phyloP scores from a whole-genome alignment of 345 rosid genomes.

The Rhizophora mangle region DNA sequence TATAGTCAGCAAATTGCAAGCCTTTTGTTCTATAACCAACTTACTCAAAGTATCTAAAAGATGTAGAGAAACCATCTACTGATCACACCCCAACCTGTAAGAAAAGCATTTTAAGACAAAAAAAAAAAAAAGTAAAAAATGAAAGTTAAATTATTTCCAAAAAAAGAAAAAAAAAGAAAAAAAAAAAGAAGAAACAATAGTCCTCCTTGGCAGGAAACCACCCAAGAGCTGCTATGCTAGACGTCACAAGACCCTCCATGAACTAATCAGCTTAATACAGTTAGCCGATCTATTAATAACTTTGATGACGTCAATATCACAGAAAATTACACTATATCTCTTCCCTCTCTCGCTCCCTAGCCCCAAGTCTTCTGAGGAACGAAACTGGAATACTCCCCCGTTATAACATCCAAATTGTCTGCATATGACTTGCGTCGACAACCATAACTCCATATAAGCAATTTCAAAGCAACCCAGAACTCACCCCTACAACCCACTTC shows the following conservation, averaged over 20 bases:
- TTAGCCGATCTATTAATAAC: neutral
- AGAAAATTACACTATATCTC: neutral
- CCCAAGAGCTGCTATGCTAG: neutral
- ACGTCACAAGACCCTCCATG: neutral
- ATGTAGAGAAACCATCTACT: neutral
- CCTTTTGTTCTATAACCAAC: neutral
- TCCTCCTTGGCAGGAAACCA: neutral
- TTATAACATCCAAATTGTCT: too few species aligned
- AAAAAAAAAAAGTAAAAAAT: too few species aligned
- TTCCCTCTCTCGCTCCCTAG: too few species aligned
- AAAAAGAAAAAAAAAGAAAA: too few species aligned
- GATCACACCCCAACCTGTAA: neutral
- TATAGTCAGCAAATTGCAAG: neutral
- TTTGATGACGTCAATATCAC: neutral
- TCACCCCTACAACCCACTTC: too few species aligned
- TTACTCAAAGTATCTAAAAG: neutral
- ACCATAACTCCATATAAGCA: too few species aligned
- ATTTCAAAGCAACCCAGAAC: too few species aligned
- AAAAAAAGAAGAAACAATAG: too few species aligned
- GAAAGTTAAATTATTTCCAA: too few species aligned
- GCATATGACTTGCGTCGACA: too few species aligned
- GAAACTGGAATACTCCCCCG: neutral
- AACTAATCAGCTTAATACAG: conserved; percentile 1
- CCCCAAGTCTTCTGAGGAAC: neutral
- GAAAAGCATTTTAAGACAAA: too few species aligned